phyloP scores from a whole-genome alignment of 75 land plant species.

The Larix kaempferi region DNA sequence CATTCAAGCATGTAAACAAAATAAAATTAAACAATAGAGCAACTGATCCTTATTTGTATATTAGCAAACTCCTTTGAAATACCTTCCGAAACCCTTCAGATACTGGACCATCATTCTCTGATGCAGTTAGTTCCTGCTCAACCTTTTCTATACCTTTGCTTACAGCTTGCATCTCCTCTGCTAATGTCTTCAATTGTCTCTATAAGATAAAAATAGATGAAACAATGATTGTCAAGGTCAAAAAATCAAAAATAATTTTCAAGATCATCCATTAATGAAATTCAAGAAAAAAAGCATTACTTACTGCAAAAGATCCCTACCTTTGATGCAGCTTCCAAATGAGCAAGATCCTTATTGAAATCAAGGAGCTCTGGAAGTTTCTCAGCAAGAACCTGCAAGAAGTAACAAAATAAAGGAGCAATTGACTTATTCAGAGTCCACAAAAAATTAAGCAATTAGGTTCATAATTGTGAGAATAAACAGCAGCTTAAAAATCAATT shows the following conservation, averaged over 20 bases:
- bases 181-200: slow-evolving; percentile 93
- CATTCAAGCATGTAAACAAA: too few species aligned
- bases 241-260: background rate
- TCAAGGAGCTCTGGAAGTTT: slow-evolving; percentile 88
- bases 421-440: background rate
- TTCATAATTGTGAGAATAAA: background rate
- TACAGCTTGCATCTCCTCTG: slow-evolving; percentile 99
- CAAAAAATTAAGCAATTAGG: background rate
- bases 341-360: slow-evolving; percentile 74
- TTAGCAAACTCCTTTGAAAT: background rate
- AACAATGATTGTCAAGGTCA: background rate
- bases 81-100: slow-evolving; percentile 83
- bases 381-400: slow-evolving; percentile 76
- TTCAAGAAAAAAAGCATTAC: background rate
- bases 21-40: too few species aligned
- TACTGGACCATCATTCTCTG: slow-evolving; percentile 90
- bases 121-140: slow-evolving; percentile 85
- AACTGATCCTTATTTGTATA: too few species aligned
- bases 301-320: slow-evolving; percentile 19
- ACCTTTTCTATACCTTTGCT: slow-evolving; percentile 97
- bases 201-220: slow-evolving; percentile 21
- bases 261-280: background rate
- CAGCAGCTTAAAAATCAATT: background rate
- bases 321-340: slow-evolving; percentile 87
- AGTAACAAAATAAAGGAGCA: background rate